Percentiles rank a stretch among this genome's conserved stretches.
phyloP scores from a whole-genome alignment of 169 alveolate species.

The Cryptosporidium ubiquitum region DNA sequence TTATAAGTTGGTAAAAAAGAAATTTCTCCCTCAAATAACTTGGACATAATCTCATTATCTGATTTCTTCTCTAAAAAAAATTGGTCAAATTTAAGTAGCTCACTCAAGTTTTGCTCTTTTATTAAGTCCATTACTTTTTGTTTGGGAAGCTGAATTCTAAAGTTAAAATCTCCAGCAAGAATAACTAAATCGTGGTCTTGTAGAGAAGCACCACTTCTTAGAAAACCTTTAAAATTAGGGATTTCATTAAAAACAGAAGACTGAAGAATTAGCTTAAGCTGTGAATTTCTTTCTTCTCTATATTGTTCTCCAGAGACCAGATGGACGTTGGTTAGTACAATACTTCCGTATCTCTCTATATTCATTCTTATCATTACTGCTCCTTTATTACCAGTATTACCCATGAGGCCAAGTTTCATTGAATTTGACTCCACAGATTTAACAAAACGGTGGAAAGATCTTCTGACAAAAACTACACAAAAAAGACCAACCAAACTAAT shows the following conservation, averaged over 20 bases:
- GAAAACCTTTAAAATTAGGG: slow-evolving; percentile 76
- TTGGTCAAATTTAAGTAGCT: slow-evolving; percentile 79
- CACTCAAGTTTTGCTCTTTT: slow-evolving; percentile 45
- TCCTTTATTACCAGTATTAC: slow-evolving; percentile 91
- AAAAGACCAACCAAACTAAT: slow-evolving; percentile 87
- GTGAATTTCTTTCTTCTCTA: slow-evolving; percentile 82
- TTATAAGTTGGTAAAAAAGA: slow-evolving; percentile 92
- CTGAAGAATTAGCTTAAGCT: slow-evolving; percentile 82
- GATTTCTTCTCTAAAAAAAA: slow-evolving; percentile 74
- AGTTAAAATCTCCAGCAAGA: slow-evolving; percentile 91
- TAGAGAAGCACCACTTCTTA: slow-evolving; percentile 78
- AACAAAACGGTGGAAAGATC: slow-evolving; percentile 78
- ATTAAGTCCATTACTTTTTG: slow-evolving; percentile 73
- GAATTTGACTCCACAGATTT: slow-evolving; percentile 80
- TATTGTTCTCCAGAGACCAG: slow-evolving; percentile 86
- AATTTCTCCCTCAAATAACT: slow-evolving; percentile 86
- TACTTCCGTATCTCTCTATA: slow-evolving; percentile 71
- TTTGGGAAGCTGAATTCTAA: slow-evolving; percentile 82
- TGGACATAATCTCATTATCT: slow-evolving; percentile 75
- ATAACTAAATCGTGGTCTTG: slow-evolving; percentile 82
- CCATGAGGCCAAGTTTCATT: slow-evolving; percentile 88
- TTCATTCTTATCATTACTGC: slow-evolving; percentile 83
- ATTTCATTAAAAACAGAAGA: slow-evolving; percentile 78
- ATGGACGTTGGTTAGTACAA: slow-evolving; percentile 86
- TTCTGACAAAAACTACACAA: slow-evolving; percentile 83